Evolutionary conservation across 305 asterid genomes (phyloP).

Genomic region (Fraxinus floribunda): DNA sequence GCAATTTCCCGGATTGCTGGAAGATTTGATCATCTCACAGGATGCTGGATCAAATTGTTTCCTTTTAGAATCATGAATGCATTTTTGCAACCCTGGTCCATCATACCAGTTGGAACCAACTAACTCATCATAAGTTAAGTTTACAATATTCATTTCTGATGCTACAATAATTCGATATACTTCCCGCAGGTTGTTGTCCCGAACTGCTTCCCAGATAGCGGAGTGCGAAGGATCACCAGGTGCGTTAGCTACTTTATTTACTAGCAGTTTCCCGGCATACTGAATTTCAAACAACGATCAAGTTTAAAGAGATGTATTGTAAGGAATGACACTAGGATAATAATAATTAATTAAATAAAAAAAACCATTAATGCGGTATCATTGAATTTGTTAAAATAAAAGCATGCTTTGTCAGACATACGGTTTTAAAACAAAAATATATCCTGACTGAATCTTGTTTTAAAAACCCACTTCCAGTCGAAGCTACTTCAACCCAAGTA

Average conservation of each 20-base stretch:
- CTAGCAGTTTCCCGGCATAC: conserved; percentile 74
- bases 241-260: conserved; percentile 51
- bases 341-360: not conserved
- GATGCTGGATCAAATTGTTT: conserved; percentile 50
- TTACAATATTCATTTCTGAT: conserved; percentile 59
- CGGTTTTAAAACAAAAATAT: not conserved
- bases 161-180: conserved; percentile 56
- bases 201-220: conserved; percentile 83
- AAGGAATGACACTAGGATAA: not conserved
- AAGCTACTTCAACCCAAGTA: conserved; percentile 19
- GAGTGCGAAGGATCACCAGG: conserved; percentile 36
- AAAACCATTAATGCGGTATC: not conserved
- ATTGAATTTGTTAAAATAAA: conserved; percentile 7
- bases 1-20: conserved; percentile 46
- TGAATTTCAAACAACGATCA: conserved; percentile 31
- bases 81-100: conserved; percentile 35
- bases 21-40: conserved; percentile 44
- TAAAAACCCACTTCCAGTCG: not conserved
- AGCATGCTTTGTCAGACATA: conserved; percentile 5
- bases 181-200: conserved; percentile 60
- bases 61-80: conserved; percentile 34
- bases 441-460: not conserved
- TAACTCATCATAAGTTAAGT: conserved; percentile 60
- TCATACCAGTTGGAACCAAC: conserved; percentile 39
- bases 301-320: conserved; percentile 11